phyloP scores from a whole-genome alignment of 2,329 filamentous ascomycete genomes.

The Phialophora tarda region DNA sequence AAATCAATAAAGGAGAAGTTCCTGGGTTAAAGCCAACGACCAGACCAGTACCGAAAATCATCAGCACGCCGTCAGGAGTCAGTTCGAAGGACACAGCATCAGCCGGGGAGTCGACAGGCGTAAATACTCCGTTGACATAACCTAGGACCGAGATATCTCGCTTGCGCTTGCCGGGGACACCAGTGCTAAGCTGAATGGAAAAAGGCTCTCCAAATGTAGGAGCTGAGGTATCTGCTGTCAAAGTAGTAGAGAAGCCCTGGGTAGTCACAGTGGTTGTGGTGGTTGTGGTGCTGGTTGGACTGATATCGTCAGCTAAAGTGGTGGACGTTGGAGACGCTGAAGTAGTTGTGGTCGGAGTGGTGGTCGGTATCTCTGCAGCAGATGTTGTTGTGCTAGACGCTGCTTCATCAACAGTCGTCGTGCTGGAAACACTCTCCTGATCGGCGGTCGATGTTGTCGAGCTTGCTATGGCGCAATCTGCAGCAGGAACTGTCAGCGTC shows the following conservation, averaged over 20 bases:
- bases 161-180: slow-evolving; percentile 7
- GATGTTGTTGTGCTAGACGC: neutral
- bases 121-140: slow-evolving; percentile 13
- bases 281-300: slow-evolving; percentile 11
- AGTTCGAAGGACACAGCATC: slow-evolving; percentile 17
- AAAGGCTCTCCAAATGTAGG: slow-evolving; percentile 16
- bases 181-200: slow-evolving; percentile 4
- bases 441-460: slow-evolving; percentile 1
- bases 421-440: neutral
- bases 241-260: slow-evolving; percentile 3
- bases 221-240: slow-evolving; percentile 13
- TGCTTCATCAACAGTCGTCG: slow-evolving; percentile 2
- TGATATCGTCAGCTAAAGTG: neutral
- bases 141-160: slow-evolving; percentile 17
- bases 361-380: too few relatives aligned
- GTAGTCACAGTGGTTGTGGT: slow-evolving; percentile 8
- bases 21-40: slow-evolving; percentile 16
- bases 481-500: slow-evolving; percentile 11
- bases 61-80: slow-evolving; percentile 17
- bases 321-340: neutral
- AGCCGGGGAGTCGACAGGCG: slow-evolving; percentile 5
- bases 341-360: neutral
- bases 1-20: slow-evolving; percentile 14
- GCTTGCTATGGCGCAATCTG: slow-evolving; percentile 4
- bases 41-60: slow-evolving; percentile 16